These are phyloP conservation scores for Wickerhamomyces canadensis DNA, from an alignment of 805 yeast genomes.

Conservation along the genomic window DNA sequence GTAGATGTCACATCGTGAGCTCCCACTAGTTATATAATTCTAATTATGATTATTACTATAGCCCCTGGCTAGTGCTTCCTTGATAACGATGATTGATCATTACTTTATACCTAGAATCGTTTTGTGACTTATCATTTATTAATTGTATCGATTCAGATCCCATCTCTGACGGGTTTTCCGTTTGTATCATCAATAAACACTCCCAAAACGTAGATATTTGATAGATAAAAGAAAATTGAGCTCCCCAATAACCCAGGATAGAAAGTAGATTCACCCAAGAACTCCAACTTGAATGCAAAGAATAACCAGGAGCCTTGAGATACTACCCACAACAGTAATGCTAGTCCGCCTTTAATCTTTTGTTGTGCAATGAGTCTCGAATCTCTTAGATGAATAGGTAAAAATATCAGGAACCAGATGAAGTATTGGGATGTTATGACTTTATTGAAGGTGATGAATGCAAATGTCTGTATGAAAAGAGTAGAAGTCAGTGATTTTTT, in stretches of 20 bases:
- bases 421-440: slow-evolving; percentile 94
- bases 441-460: slow-evolving; percentile 74
- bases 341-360: slow-evolving; percentile 33
- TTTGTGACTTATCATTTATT: no score
- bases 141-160: no score
- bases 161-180: no score
- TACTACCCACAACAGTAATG: slow-evolving; percentile 54
- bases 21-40: no score
- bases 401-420: slow-evolving; percentile 84
- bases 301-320: slow-evolving; percentile 76
- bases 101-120: no score
- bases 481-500: slow-evolving; percentile 41
- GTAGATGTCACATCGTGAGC: no score
- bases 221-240: slow-evolving; percentile 51
- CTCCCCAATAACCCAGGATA: slow-evolving; percentile 52
- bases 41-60: no score
- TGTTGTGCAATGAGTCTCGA: slow-evolving; percentile 30
- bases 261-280: slow-evolving; percentile 64
- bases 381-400: slow-evolving; percentile 64
- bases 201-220: slow-evolving; percentile 57
- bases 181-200: slow-evolving; percentile 42
- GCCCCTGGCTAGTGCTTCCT: no score
- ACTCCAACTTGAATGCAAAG: slow-evolving; percentile 76
- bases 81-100: no score
- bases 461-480: slow-evolving; percentile 69